phyloP scores from a whole-genome alignment of 225 moss, liverwort and hornwort species.

The Bryum argenteum region DNA sequence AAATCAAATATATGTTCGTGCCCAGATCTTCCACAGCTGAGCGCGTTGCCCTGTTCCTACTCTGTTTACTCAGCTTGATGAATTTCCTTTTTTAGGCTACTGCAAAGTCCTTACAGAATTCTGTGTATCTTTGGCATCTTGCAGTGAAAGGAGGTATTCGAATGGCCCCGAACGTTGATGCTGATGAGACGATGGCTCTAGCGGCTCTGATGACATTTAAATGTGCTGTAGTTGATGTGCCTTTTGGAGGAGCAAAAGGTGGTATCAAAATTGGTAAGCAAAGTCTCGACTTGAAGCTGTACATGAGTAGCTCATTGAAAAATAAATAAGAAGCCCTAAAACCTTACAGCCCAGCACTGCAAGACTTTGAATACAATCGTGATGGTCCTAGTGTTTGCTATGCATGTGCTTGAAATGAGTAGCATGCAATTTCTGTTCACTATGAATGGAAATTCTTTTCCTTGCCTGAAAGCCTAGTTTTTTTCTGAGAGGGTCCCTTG shows the following conservation, averaged over 20 bases:
- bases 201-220: slow-evolving; percentile 93
- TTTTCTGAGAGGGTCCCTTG: slow-evolving; percentile 13
- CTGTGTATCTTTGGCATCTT: slow-evolving; percentile 11
- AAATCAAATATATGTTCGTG: slow-evolving; percentile 1
- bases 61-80: background rate
- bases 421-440: slow-evolving; percentile 8
- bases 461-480: background rate
- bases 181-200: slow-evolving; percentile 90
- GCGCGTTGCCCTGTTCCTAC: background rate
- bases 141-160: slow-evolving; percentile 92
- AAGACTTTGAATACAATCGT: slow-evolving; percentile 1
- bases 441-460: background rate
- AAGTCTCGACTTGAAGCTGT: slow-evolving; percentile 6
- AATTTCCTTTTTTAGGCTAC: background rate
- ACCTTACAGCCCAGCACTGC: background rate
- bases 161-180: slow-evolving; percentile 89
- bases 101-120: slow-evolving; percentile 2
- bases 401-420: slow-evolving; percentile 4
- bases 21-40: slow-evolving; percentile 9
- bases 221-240: slow-evolving; percentile 88
- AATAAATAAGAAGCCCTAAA: slow-evolving; percentile 9
- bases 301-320: too few relatives aligned
- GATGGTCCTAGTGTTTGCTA: background rate
- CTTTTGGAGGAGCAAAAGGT: slow-evolving; percentile 94
- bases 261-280: slow-evolving; percentile 80